Conservation (phyloP, 208 protist species). For the Trypanosomatidae sp. region DNA sequence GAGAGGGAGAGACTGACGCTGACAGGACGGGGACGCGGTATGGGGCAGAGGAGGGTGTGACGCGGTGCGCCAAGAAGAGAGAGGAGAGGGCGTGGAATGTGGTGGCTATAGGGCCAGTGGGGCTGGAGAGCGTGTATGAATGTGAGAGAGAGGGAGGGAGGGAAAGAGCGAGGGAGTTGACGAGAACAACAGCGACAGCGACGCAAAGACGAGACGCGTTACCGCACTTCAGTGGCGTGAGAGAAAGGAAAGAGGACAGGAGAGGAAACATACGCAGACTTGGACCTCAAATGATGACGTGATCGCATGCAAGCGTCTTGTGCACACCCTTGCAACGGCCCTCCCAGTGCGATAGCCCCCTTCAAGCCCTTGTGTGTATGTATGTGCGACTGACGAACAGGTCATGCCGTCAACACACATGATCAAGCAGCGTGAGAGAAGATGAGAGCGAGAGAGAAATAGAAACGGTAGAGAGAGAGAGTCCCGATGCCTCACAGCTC, state of each 20-base stretch:
- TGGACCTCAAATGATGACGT: neutral
- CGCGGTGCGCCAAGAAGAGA: too few relatives aligned
- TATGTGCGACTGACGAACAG: neutral
- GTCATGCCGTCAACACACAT: neutral
- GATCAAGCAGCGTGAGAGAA: neutral
- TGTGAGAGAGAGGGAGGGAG: neutral
- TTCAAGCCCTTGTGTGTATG: neutral
- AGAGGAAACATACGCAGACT: neutral
- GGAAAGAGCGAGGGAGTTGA: neutral
- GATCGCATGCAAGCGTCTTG: neutral
- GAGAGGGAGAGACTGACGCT: too few relatives aligned
- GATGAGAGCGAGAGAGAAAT: neutral
- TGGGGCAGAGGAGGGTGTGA: too few relatives aligned
- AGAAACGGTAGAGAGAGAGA: conserved; percentile 3
- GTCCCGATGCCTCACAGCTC: neutral
- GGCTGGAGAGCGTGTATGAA: neutral
- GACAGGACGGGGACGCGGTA: too few relatives aligned
- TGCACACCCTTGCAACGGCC: neutral
- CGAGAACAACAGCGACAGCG: neutral
- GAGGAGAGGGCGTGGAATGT: too few relatives aligned
- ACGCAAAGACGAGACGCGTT: too few relatives aligned
- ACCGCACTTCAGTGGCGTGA: neutral
- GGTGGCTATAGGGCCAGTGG: neutral
- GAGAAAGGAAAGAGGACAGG: neutral
- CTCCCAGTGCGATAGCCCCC: neutral